Conservation (phyloP, 176 grass and related monocot species). For the Oryza nivara region DNA sequence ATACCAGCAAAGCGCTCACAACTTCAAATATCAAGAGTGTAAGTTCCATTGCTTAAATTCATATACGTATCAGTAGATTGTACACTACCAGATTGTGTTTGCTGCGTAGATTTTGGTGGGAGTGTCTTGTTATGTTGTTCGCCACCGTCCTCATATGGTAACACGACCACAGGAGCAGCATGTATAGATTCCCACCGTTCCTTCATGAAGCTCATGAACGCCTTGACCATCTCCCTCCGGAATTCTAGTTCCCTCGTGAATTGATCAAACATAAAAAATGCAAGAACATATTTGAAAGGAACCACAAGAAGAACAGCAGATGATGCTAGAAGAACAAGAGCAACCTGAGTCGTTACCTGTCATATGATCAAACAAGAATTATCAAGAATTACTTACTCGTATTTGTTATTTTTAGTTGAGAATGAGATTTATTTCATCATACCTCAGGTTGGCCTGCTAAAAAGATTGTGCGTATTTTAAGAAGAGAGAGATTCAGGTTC, state of each 20-base stretch:
- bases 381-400: conserved; percentile 17
- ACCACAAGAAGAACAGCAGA: conserved; percentile 67
- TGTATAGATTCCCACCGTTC: conserved; percentile 86
- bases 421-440: conserved; percentile 35
- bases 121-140: conserved; percentile 33
- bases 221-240: conserved; percentile 72
- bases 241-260: conserved; percentile 86
- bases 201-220: conserved; percentile 62
- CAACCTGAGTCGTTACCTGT: conserved; percentile 87
- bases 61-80: conserved; percentile 10
- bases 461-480: conserved; percentile 74
- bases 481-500: conserved; percentile 75
- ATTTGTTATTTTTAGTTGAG: conserved; percentile 1
- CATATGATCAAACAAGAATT: conserved; percentile 27
- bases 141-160: conserved; percentile 63
- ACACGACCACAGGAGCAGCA: conserved; percentile 72
- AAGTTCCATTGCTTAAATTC: conserved; percentile 39
- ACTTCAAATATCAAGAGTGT: conserved; percentile 28
- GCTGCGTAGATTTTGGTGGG: conserved; percentile 36
- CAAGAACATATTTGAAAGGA: conserved; percentile 83
- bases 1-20: not conserved
- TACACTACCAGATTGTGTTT: conserved; percentile 35
- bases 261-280: conserved; percentile 60
- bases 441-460: conserved; percentile 95
- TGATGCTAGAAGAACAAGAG: conserved; percentile 65